Base-by-base conservation (phyloP, 306 rosid genomes). In the Citrullus mucosospermus region DNA sequence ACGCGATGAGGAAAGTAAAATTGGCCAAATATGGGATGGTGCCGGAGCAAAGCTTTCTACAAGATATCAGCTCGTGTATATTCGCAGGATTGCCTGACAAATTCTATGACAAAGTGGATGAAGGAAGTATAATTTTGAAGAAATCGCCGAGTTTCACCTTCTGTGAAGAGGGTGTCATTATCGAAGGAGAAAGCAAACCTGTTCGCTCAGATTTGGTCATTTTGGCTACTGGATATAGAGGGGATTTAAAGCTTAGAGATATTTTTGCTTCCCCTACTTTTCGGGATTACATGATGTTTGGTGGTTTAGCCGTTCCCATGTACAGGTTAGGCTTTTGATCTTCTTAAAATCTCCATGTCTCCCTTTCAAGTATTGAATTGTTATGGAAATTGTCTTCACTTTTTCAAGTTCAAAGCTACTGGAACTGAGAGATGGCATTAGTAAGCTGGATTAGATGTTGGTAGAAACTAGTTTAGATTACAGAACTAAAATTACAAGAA, bases 21-120 rank as follows among this genome's bases (percentile, higher is more conserved):
- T 58, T 92, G 78, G 36, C 34, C 5, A 90, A 88, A 86, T 83
- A 83, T 32, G 96, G 97, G 59, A 85, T 92, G 96, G 89, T 92
- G 11, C 96, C 96, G 3, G 73, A 63, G 54, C 93, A 87, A 8
- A 82, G 90, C 46, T 90, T 92, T 61, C 86, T 83, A 51, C 80
- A 86, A 53, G 72, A 86, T 13, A 18, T 92, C 0, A 87, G 79
- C 78, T 56, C 92, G 8, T 86, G 96, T 82, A 4, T 82, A 78
- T 8, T 77, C 44, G 41, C 90, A 22, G 48, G 44, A 1, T 77
- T 90, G 73, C 92, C 93, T 0, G 87, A 85, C n/a, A 87, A 86
- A 22, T 90, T 92, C 81, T 87, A 81, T 25, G 88, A 92, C 8
- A 82, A 79, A 79, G 97, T 88, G 6, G 85, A 82, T 78, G 90